These are phyloP conservation scores for Hypoxylon subgilvum DNA, from an alignment of 495 filamentous ascomycete genomes.

Conservation along the genomic window DNA sequence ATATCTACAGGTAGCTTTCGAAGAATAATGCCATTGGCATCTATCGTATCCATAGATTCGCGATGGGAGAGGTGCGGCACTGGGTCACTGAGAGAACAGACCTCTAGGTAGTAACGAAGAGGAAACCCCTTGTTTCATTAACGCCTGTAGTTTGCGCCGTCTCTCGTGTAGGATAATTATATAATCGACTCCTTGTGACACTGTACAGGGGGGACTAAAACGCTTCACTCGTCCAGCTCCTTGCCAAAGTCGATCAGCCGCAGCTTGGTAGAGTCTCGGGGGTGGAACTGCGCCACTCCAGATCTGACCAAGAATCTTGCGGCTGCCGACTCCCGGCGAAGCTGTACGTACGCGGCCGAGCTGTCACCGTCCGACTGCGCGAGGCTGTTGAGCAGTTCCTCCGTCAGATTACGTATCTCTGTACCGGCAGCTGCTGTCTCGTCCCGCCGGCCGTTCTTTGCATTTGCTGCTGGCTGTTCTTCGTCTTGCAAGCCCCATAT, in stretches of 20 bases:
- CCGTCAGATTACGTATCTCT: constrained; percentile 71
- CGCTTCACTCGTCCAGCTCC: constrained; percentile 67
- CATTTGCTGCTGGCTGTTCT: constrained; percentile 35
- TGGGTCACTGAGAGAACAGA: not conserved
- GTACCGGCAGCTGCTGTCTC: constrained; percentile 69
- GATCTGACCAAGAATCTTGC: constrained; percentile 82
- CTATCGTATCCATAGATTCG: no score
- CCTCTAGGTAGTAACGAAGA: not conserved
- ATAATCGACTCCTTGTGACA: not conserved
- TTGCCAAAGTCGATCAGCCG: constrained; percentile 85
- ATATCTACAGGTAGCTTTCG: no score
- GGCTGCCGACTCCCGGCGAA: constrained; percentile 78
- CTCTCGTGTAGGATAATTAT: constrained; percentile 7
- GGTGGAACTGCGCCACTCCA: constrained; percentile 86
- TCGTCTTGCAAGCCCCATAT: constrained; percentile 62
- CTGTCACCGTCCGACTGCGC: constrained; percentile 64
- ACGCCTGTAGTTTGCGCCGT: constrained; percentile 1
- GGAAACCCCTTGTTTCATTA: constrained; percentile 15
- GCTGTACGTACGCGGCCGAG: constrained; percentile 67
- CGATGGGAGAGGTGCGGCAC: not conserved
- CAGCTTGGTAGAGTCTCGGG: constrained; percentile 75
- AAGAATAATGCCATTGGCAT: no score
- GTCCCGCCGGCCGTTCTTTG: constrained; percentile 45
- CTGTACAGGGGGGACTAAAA: not conserved
- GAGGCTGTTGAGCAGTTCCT: constrained; percentile 65